Evolutionary conservation across 1,284 basidiomycete genomes (phyloP).

Genomic region (Naganishia liquefaciens): DNA sequence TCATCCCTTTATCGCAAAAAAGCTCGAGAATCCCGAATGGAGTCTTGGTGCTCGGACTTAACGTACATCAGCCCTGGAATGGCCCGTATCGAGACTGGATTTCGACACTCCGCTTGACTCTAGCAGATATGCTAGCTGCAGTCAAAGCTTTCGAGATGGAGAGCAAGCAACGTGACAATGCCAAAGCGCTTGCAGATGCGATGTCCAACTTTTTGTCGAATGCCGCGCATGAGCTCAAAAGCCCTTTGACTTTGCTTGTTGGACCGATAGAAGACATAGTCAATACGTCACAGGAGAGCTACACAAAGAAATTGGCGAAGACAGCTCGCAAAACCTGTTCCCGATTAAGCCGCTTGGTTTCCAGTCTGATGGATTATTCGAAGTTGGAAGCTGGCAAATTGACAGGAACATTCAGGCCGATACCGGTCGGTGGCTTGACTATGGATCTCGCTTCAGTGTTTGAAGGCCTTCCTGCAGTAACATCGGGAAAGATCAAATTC

Average conservation of each 20-base stretch:
- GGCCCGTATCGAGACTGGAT: conserved; percentile 48
- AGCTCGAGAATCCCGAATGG: conserved; percentile 40
- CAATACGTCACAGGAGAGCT: not conserved
- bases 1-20: conserved; percentile 52
- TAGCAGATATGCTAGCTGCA: conserved; percentile 42
- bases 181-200: conserved; percentile 53
- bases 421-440: conserved; percentile 52
- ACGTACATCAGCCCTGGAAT: conserved; percentile 48
- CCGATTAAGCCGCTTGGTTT: conserved; percentile 48
- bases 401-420: conserved; percentile 49
- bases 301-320: conserved; percentile 29
- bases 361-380: conserved; percentile 51
- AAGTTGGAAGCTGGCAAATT: conserved; percentile 50
- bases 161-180: conserved; percentile 49
- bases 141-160: conserved; percentile 52
- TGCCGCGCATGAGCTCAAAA: conserved; percentile 42
- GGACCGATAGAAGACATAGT: conserved; percentile 47
- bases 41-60: conserved; percentile 53
- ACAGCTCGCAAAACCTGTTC: conserved; percentile 46
- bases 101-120: conserved; percentile 42
- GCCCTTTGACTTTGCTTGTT: conserved; percentile 48
- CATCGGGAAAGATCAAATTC: conserved; percentile 46
- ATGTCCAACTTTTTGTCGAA: conserved; percentile 44
- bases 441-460: conserved; percentile 54
- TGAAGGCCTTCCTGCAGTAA: conserved; percentile 39